Evolutionary conservation across 2,329 filamentous ascomycete genomes (phyloP), one percentile per base, ranked within the genome.

Genomic region (Colletotrichum sp.): DNA sequence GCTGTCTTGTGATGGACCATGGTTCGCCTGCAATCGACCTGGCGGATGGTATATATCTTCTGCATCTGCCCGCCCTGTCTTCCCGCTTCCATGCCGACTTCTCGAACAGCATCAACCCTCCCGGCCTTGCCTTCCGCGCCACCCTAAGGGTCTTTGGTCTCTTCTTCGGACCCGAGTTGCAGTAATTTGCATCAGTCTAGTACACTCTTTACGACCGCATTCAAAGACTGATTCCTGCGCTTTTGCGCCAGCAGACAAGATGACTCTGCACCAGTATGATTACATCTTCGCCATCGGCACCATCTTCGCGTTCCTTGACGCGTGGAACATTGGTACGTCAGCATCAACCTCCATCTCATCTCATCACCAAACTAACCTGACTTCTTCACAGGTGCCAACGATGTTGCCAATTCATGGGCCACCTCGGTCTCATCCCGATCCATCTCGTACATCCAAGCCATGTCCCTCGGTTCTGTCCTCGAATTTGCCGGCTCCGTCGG

Each of bases 291-390:
- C 90, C 79, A 88, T 93, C 69, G 91, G 90, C 83, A 91, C 90
- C 69, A 88, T 93, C 74, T 93, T 93, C 82, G 90, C 92, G 75
- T 90, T 91, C 80, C 89, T 93, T 55, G 92, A 93, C 81, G 91
- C 91, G 69, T 93, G 90, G 89, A 93, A 92, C 80, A 92, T 92
- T 77, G 91, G 90, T 87, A 82, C 75, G 83, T 43, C 8, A 16
- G 30, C 61, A 48, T 38, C 2, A 24, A 13, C 10, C 13, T 28
- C 13, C 12, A 13, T 3, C 14, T 1, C 7, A 9, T 4, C 4
- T 13, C 9, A 3, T 7, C 38, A 24, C 9, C n/a, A 55, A 28
- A 21, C 72, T 71, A 32, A 75, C 13, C 12, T 9, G 8, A n/a
- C 1, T 9, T 0, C 12, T 34, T 5, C 14, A 4, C 28, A 79